These are phyloP conservation scores for Solanum raphanifolium DNA, from an alignment of 257 asterid genomes.

Conservation along the genomic window DNA sequence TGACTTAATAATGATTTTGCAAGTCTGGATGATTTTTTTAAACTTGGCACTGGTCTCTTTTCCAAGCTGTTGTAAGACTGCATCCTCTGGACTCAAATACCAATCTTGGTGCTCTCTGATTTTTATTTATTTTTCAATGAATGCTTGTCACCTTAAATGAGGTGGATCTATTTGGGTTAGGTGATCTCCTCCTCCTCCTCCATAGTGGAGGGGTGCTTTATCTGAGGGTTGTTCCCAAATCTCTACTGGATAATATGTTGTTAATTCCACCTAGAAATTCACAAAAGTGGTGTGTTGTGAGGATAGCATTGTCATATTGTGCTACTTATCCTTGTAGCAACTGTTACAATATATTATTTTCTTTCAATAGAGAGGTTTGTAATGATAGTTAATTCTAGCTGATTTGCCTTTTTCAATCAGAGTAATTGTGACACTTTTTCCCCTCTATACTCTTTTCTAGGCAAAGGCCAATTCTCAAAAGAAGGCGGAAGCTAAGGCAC, in stretches of 20 bases:
- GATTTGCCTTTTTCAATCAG: background rate
- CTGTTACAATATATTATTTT: background rate
- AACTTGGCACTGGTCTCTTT: too few relatives aligned
- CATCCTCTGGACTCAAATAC: too few relatives aligned
- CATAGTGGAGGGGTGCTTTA: background rate
- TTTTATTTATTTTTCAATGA: background rate
- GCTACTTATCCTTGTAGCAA: background rate
- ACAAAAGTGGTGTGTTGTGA: background rate
- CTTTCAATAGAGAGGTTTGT: background rate
- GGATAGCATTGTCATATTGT: background rate
- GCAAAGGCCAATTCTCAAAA: slow-evolving; percentile 9
- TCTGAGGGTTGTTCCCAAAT: background rate
- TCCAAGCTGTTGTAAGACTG: too few relatives aligned
- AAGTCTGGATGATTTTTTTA: too few relatives aligned
- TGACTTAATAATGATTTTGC: too few relatives aligned
- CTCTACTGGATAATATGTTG: background rate
- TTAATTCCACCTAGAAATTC: background rate
- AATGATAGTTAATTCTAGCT: background rate
- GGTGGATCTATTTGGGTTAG: background rate
- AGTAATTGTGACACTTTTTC: background rate
- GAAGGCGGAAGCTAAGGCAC: slow-evolving; percentile 14
- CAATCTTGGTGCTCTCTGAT: background rate
- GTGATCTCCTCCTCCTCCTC: background rate
- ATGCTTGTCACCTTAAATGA: background rate
- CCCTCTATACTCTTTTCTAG: background rate